phyloP scores from a whole-genome alignment of 257 asterid species.

The Petrea volubilis region DNA sequence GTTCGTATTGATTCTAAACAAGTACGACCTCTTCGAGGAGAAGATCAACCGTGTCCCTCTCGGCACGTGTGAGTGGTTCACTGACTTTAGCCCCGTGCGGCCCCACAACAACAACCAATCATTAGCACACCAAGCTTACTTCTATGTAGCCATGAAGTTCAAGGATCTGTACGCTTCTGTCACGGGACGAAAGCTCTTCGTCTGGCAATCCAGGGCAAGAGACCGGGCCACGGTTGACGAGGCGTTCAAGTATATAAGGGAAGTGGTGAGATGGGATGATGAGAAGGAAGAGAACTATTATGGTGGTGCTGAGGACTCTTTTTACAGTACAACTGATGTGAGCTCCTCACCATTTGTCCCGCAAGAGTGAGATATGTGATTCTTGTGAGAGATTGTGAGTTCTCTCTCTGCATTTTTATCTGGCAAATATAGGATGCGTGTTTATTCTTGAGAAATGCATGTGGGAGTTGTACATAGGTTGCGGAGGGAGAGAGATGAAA shows the following conservation, averaged over 20 bases:
- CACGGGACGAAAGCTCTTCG: constrained; percentile 70
- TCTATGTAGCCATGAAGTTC: constrained; percentile 77
- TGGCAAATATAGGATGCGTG: constrained; percentile 20
- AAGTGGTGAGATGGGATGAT: constrained; percentile 88
- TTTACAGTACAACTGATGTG: constrained; percentile 78
- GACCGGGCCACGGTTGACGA: constrained; percentile 68
- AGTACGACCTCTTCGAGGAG: constrained; percentile 77
- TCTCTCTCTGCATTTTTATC: constrained; percentile 36
- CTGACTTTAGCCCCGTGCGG: constrained; percentile 61
- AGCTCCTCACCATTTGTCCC: constrained; percentile 57
- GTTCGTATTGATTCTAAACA: constrained; percentile 65
- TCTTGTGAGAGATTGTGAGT: constrained; percentile 21
- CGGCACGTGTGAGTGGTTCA: constrained; percentile 70
- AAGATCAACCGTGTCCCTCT: constrained; percentile 55
- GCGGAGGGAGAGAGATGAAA: constrained; percentile 20
- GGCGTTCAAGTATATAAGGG: constrained; percentile 75
- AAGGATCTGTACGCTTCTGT: constrained; percentile 72
- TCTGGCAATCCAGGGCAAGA: constrained; percentile 80
- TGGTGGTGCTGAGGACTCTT: constrained; percentile 65
- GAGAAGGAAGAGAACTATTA: constrained; percentile 59
- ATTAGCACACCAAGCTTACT: constrained; percentile 78
- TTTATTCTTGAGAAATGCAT: constrained; percentile 15
- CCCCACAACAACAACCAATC: constrained; percentile 68
- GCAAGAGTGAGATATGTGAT: constrained; percentile 35
- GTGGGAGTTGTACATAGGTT: constrained; percentile 39